Percentiles rank a stretch among this genome's conserved stretches.
phyloP scores from a whole-genome alignment of 2,329 filamentous ascomycete genomes.

The Aspergillus fumigatus region DNA sequence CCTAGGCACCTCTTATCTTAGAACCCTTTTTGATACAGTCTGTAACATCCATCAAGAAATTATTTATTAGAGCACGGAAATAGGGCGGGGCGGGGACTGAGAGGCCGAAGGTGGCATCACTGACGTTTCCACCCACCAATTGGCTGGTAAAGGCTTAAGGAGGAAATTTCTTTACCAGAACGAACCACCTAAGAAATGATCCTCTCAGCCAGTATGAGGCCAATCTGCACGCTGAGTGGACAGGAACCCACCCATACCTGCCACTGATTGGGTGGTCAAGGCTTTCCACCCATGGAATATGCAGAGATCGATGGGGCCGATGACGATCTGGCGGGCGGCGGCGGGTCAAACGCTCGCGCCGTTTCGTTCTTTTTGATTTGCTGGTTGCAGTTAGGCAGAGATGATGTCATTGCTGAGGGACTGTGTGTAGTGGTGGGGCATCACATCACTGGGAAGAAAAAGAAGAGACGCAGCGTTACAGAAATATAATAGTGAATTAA shows the following conservation, averaged over 20 bases:
- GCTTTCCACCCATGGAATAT: slow-evolving; percentile 22
- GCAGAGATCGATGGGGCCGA: slow-evolving; percentile 29
- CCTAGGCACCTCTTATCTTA: not conserved
- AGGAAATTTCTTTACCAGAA: not conserved
- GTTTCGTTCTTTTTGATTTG: slow-evolving; percentile 14
- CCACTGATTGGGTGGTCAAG: slow-evolving; percentile 17
- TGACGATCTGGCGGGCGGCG: slow-evolving; percentile 25
- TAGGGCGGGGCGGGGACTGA: not conserved
- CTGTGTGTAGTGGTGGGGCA: not conserved
- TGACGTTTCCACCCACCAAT: not conserved
- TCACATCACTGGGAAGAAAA: slow-evolving; percentile 1
- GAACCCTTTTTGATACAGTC: not conserved
- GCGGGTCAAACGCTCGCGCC: slow-evolving; percentile 26
- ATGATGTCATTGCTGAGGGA: slow-evolving; percentile 26
- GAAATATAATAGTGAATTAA: not conserved
- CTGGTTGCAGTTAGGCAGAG: not conserved
- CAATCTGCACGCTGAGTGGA: slow-evolving; percentile 22
- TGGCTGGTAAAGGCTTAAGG: not conserved
- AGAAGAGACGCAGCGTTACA: not conserved
- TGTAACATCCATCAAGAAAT: not conserved
- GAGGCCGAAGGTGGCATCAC: not conserved
- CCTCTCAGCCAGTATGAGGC: slow-evolving; percentile 18
- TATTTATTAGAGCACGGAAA: not conserved
- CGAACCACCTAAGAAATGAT: slow-evolving; percentile 4
- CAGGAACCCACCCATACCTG: slow-evolving; percentile 7